Conservation (phyloP, 176 grass and related monocot species). For the Carex pumila region DNA sequence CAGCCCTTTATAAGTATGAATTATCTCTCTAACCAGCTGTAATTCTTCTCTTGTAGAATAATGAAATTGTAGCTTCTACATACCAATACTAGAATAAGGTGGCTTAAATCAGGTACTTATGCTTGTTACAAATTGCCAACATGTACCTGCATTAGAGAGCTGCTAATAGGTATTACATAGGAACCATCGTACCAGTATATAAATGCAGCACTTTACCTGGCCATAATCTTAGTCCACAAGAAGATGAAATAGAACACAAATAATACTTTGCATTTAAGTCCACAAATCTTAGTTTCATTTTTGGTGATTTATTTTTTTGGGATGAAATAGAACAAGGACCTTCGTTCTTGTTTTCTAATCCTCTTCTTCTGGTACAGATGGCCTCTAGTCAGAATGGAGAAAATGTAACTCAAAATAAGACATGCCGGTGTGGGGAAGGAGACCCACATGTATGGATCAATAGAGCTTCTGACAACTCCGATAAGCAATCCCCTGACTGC, state of each 20-base stretch:
- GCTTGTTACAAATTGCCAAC: not conserved
- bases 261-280: not conserved
- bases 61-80: not conserved
- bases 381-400: slow-evolving; percentile 53
- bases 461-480: slow-evolving; percentile 50
- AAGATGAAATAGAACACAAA: too few relatives aligned
- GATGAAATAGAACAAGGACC: not conserved
- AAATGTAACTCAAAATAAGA: slow-evolving; percentile 49
- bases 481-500: slow-evolving; percentile 40
- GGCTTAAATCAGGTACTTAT: not conserved
- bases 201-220: not conserved
- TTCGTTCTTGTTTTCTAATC: slow-evolving; percentile 21
- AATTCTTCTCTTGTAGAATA: not conserved
- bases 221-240: not conserved
- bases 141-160: not conserved
- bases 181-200: not conserved
- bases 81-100: not conserved
- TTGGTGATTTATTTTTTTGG: not conserved
- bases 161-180: not conserved
- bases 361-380: slow-evolving; percentile 39
- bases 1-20: too few relatives aligned
- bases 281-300: not conserved
- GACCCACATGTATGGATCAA: slow-evolving; percentile 54
- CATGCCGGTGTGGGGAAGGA: slow-evolving; percentile 66
- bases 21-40: not conserved